Evolutionary conservation across 176 grass and related monocot genomes (phyloP).

Genomic region (Tillandsia fasciculata): DNA sequence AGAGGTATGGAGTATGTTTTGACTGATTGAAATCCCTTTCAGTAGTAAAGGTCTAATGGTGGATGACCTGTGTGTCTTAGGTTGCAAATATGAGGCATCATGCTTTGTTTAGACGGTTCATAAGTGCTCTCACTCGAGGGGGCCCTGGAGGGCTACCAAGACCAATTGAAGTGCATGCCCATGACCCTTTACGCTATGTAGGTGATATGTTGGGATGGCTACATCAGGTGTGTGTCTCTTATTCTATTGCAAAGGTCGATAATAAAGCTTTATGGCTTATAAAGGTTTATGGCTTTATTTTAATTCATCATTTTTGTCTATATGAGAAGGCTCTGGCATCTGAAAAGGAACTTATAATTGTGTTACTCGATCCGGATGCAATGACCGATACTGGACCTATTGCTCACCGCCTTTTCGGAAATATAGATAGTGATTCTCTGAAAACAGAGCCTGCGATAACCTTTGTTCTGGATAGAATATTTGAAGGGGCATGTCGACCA

Average conservation of each 20-base stretch:
- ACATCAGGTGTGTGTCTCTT: constrained; percentile 60
- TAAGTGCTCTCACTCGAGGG: constrained; percentile 96
- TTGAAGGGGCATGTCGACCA: constrained; percentile 95
- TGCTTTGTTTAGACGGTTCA: constrained; percentile 96
- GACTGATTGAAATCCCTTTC: constrained; percentile 17
- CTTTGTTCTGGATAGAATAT: constrained; percentile 94
- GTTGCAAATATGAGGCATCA: constrained; percentile 99
- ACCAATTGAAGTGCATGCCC: constrained; percentile 99
- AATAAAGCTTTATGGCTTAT: neutral
- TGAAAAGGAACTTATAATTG: constrained; percentile 91
- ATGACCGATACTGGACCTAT: constrained; percentile 51
- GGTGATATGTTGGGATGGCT: constrained; percentile 98
- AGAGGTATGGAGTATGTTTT: constrained; percentile 48
- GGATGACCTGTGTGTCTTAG: constrained; percentile 27
- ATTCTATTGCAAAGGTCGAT: neutral
- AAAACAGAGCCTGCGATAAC: constrained; percentile 58
- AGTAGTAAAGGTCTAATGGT: neutral
- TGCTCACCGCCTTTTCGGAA: constrained; percentile 39
- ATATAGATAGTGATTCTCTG: constrained; percentile 34
- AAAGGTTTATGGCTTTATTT: neutral
- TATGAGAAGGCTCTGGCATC: constrained; percentile 78
- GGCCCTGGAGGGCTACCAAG: constrained; percentile 83
- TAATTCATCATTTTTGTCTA: neutral
- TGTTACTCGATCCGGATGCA: constrained; percentile 62
- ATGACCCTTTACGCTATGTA: constrained; percentile 95